Evolutionary conservation across 2,329 filamentous ascomycete species (phyloP), one percentile per base, ranked within the genome.

Genomic region (Calonectria pseudoreteaudii): DNA sequence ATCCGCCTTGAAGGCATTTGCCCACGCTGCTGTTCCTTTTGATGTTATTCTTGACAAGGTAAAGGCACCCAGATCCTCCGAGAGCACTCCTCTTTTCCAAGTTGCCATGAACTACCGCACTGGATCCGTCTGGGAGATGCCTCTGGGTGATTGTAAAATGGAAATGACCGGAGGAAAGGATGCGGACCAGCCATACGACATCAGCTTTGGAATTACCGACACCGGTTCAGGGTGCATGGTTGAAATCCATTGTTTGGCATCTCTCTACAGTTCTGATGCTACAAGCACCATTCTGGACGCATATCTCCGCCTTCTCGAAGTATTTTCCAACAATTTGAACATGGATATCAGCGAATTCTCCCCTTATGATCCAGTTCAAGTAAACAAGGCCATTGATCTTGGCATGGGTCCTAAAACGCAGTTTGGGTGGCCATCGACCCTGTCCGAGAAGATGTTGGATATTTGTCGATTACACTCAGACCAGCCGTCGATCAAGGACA

Each of bases 41-140:
- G 85, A 89, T 67, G 79, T 86, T 1, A 75, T 90, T 0, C 80
- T 89, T 0, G 79, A 86, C 2, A 82, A 86, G 52, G 79, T 90
- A 1, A 80, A 84, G 13, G 82, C 87, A 0, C 76, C 82, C 0
- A 81, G 87, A 8, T 86, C 85, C 1, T 74, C 84, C 0, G 76
- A 81, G 0, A 75, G 86, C 68, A 85, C 75, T 31, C 88, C 88
- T 0, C 62, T 90, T 0, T 89, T 89, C 79, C 88, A 90, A 71
- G 83, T 81, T 0, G 84, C 86, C 26, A 75, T 90, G 49, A 85
- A 90, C 78, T 90, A 90, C 76, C 82, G 86, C 8, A 83, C 83
- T 36, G 81, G 80, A 0, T 71, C 76, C 1, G 76, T 80, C 6
- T 75, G 83, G 56, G 74, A 80, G 75, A 41, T 83, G 3, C 50